Percentiles rank a stretch among this genome's conserved stretches.
phyloP scores from a whole-genome alignment of 441 rosid genomes.

The Codiaeum variegatum region DNA sequence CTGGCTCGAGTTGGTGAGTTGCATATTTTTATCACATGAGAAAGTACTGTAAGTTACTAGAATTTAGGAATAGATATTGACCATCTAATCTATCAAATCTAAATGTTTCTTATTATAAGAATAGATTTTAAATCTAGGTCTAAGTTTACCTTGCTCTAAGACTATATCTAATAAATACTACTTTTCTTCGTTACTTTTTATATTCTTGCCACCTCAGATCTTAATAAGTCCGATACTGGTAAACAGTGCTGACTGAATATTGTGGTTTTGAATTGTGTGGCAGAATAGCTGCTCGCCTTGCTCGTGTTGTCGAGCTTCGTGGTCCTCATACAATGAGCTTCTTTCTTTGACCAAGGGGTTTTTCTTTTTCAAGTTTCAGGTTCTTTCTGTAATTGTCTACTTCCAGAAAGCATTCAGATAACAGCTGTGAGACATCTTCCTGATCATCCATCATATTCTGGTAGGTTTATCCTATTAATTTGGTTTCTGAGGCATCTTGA shows the following conservation, averaged over 20 bases:
- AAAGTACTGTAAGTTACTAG: constrained; percentile 13
- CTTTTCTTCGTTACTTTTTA: not conserved
- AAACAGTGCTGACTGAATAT: constrained; percentile 1
- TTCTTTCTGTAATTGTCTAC: constrained; percentile 87
- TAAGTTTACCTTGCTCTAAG: not conserved
- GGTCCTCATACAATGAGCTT: not conserved
- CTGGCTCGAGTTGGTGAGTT: constrained; percentile 80
- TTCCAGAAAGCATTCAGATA: constrained; percentile 85
- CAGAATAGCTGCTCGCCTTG: not conserved
- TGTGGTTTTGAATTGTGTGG: constrained; percentile 8
- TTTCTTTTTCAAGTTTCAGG: constrained; percentile 52
- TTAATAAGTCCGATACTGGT: not conserved
- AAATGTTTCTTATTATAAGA: constrained; percentile 10
- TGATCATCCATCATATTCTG: constrained; percentile 65
- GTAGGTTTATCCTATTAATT: constrained; percentile 35
- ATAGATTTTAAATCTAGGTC: constrained; percentile 4
- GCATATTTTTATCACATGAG: constrained; percentile 7
- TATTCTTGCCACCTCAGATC: constrained; percentile 4
- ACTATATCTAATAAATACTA: not conserved
- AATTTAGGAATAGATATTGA: constrained; percentile 12
- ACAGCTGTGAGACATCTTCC: constrained; percentile 79
- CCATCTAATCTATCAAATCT: not conserved
- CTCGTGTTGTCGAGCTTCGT: not conserved
- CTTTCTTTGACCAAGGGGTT: constrained; percentile 18
- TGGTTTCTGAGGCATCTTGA: constrained; percentile 2